phyloP scores from a whole-genome alignment of 257 asterid genomes.

The Catharanthus roseus region DNA sequence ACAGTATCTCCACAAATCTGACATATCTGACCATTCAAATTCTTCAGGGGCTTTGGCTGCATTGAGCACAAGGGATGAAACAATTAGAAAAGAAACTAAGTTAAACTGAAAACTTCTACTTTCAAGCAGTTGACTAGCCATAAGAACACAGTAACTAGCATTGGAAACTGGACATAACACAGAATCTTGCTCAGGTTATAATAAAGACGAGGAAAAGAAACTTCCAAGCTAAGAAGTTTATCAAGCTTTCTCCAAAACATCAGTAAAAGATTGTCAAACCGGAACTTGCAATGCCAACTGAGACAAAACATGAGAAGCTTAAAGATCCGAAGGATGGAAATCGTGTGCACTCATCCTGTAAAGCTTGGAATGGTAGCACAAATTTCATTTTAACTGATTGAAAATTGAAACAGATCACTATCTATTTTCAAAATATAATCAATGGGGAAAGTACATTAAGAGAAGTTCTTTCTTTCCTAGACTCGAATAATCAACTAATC shows the following conservation, averaged over 20 bases:
- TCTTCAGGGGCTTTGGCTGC: constrained; percentile 67
- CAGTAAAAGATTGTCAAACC: not conserved
- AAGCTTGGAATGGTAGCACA: not conserved
- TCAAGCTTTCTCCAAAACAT: not conserved
- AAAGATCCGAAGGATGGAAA: not conserved
- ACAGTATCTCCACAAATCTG: constrained; percentile 90
- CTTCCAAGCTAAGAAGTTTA: not conserved
- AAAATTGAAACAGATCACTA: not conserved
- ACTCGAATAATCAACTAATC: constrained; percentile 9
- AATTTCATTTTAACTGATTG: not conserved
- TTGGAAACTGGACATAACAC: not conserved
- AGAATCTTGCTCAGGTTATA: not conserved
- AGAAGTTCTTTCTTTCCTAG: no score
- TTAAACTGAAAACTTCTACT: not conserved
- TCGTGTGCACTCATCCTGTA: not conserved
- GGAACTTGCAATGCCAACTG: not conserved
- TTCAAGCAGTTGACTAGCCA: not conserved
- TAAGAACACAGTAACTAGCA: not conserved
- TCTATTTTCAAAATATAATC: not conserved
- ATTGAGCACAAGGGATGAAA: constrained; percentile 16
- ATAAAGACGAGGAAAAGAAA: not conserved
- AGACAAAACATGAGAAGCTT: not conserved
- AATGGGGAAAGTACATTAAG: not conserved
- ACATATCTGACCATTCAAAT: constrained; percentile 69
- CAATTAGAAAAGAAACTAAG: constrained; percentile 16